These are phyloP conservation scores for Neonectria magnoliae DNA, from an alignment of 2,329 filamentous ascomycete species.

Conservation along the genomic window DNA sequence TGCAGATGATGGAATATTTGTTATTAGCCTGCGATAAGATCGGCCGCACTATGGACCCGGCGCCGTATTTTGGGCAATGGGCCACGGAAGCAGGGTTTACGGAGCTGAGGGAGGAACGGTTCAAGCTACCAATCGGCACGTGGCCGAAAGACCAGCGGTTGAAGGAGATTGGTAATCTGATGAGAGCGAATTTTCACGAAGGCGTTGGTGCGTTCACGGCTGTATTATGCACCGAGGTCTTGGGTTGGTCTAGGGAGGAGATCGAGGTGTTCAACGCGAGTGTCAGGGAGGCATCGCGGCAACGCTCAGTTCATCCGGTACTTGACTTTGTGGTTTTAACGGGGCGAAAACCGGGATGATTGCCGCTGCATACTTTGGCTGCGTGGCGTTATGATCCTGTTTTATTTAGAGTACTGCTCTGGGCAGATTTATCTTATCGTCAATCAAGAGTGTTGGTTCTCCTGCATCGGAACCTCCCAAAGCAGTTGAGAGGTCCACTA, in stretches of 20 bases:
- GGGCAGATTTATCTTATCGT: background rate
- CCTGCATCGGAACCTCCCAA: too few species aligned
- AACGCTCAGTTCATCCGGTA: constrained; percentile 43
- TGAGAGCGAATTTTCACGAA: constrained; percentile 50
- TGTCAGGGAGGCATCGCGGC: constrained; percentile 37
- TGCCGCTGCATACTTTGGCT: background rate
- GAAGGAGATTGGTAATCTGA: constrained; percentile 35
- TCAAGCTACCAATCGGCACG: constrained; percentile 46
- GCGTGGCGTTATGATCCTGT: background rate
- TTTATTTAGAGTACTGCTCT: background rate
- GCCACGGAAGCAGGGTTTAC: constrained; percentile 49
- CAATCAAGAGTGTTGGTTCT: background rate
- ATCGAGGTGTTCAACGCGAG: constrained; percentile 52
- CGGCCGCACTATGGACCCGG: constrained; percentile 45
- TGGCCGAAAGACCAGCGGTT: constrained; percentile 5
- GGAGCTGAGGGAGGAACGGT: constrained; percentile 44
- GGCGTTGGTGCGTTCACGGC: constrained; percentile 53
- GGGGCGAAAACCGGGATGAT: constrained; percentile 40
- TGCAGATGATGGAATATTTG: constrained; percentile 41
- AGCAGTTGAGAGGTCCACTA: too few species aligned
- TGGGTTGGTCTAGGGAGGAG: constrained; percentile 53
- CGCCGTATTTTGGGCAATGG: constrained; percentile 43
- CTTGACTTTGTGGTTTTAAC: constrained; percentile 46
- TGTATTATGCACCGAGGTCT: constrained; percentile 49
- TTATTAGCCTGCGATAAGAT: constrained; percentile 41